phyloP scores from a whole-genome alignment of 495 filamentous ascomycete genomes.

The Patellaria atrata region DNA sequence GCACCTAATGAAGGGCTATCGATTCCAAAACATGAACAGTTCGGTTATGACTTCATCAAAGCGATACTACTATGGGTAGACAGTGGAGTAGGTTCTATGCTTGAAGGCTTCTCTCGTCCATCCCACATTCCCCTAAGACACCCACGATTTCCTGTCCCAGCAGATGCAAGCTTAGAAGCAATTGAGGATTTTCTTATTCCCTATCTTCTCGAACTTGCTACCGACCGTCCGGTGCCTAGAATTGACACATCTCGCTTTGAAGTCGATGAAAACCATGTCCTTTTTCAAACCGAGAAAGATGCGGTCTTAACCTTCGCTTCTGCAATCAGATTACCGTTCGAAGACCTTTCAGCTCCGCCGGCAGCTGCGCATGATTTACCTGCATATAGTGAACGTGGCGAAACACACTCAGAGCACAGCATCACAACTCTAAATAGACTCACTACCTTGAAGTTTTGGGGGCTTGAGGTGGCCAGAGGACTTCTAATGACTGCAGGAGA shows the following conservation, averaged over 20 bases:
- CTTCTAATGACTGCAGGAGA: constrained; percentile 47
- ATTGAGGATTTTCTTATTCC: constrained; percentile 45
- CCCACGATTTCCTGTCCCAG: constrained; percentile 38
- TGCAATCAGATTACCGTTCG: constrained; percentile 37
- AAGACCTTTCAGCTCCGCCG: constrained; percentile 33
- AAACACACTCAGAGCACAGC: constrained; percentile 4
- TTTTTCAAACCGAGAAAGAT: constrained; percentile 40
- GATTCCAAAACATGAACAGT: constrained; percentile 31
- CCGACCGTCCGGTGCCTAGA: constrained; percentile 35
- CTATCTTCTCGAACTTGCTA: constrained; percentile 39
- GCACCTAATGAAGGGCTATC: constrained; percentile 34
- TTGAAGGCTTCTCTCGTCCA: constrained; percentile 40
- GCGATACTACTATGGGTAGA: constrained; percentile 50
- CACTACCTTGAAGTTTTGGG: constrained; percentile 43
- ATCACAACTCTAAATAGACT: constrained; percentile 20
- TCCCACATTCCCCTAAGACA: constrained; percentile 23
- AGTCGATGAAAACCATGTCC: constrained; percentile 34
- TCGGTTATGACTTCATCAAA: constrained; percentile 51
- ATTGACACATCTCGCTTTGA: constrained; percentile 48
- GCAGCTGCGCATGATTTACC: too few relatives aligned
- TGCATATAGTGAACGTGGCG: constrained; percentile 4
- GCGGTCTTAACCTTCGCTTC: constrained; percentile 44
- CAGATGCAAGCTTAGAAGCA: constrained; percentile 33
- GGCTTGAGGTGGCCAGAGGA: constrained; percentile 44
- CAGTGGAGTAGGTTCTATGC: constrained; percentile 36